A percentile compares a stretch with the other conserved stretches of the same genome.
Evolutionary conservation across 2,329 filamentous ascomycete genomes (phyloP).

Genomic region (Aspergillus sp.): DNA sequence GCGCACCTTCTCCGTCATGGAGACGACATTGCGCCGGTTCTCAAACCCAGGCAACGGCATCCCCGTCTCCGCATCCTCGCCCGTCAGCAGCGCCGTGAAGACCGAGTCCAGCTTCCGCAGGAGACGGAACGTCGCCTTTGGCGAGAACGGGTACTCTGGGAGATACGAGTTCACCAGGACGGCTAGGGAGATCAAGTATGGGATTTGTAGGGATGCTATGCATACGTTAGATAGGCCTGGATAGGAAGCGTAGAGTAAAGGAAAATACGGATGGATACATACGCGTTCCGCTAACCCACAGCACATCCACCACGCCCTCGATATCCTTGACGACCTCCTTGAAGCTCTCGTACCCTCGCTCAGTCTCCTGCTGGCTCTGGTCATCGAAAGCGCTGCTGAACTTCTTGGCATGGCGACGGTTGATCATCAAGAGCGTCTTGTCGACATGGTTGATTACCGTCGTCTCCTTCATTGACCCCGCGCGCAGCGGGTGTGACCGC

Average conservation of each 20-base stretch:
- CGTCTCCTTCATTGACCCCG: slow-evolving; percentile 59
- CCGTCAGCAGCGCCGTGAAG: slow-evolving; percentile 71
- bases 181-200: slow-evolving; percentile 77
- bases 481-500: slow-evolving; percentile 50
- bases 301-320: slow-evolving; percentile 69
- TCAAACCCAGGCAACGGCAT: slow-evolving; percentile 69
- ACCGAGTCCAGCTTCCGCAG: slow-evolving; percentile 79
- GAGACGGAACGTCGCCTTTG: slow-evolving; percentile 66
- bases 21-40: slow-evolving; percentile 50
- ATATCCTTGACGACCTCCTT: slow-evolving; percentile 71
- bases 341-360: slow-evolving; percentile 59
- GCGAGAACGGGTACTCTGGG: slow-evolving; percentile 66
- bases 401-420: slow-evolving; percentile 53
- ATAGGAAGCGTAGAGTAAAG: background rate
- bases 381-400: slow-evolving; percentile 34
- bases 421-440: slow-evolving; percentile 49
- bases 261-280: slow-evolving; percentile 37
- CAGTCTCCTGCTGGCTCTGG: slow-evolving; percentile 28
- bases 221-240: background rate
- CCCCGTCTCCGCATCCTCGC: slow-evolving; percentile 63
- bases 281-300: slow-evolving; percentile 89
- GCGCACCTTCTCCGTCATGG: slow-evolving; percentile 84
- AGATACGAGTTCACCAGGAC: slow-evolving; percentile 70
- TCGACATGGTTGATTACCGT: slow-evolving; percentile 58
- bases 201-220: slow-evolving; percentile 74